Base-by-base conservation (phyloP, 257 asterid genomes). In the Gardenia jasminoides region DNA sequence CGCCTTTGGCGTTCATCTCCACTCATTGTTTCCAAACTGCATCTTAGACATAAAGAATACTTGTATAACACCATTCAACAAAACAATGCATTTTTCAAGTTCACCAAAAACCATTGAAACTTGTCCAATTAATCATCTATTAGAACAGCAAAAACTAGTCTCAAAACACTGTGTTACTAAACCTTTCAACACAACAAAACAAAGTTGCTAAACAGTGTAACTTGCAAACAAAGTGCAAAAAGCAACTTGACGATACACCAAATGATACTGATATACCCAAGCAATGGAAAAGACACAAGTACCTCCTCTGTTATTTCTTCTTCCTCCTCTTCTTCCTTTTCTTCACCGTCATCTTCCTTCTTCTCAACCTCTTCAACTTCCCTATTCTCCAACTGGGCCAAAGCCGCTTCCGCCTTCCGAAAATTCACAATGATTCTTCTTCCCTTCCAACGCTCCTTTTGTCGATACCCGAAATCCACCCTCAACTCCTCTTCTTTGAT, bases 321-420 rank as follows among this genome's bases (percentile, higher is more conserved):
- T 20, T 93, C 93, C 19, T 87, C 88, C 47, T 84, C 92, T 69
- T 91, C 86, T 39, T 86, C 90, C 76, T 87, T 74, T 10, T 82
- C 89, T 52, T 74, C 91, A 8, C 75, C 87, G 39, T 88, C 91
- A 6, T 86, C 94, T 39, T 83, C 93, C 66, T 90, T 84, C 85
- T 90, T 87, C 87, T 90, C 89, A 81, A 64, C 89, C 87, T 83
- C 92, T 66, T 84, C 82, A 44, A 89, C 85, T 33, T 91, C 98
- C 89, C 94, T 88, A 75, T 95, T 90, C 80, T 95, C 98, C 76
- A 95, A 88, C 89, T 93, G 97, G 10, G 97, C 97, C 44, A 95
- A 78, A n/a, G 86, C 97, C 74, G 96, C 93, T 86, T 90, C 98
- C 4, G 94, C 98, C 88, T 91, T 95, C 28, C 77, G 85, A 79